A percentile compares a stretch with the other conserved stretches of the same genome.
These are phyloP conservation scores for Zygosaccharomyces bisporus DNA, from an alignment of 805 yeast genomes.

Conservation along the genomic window DNA sequence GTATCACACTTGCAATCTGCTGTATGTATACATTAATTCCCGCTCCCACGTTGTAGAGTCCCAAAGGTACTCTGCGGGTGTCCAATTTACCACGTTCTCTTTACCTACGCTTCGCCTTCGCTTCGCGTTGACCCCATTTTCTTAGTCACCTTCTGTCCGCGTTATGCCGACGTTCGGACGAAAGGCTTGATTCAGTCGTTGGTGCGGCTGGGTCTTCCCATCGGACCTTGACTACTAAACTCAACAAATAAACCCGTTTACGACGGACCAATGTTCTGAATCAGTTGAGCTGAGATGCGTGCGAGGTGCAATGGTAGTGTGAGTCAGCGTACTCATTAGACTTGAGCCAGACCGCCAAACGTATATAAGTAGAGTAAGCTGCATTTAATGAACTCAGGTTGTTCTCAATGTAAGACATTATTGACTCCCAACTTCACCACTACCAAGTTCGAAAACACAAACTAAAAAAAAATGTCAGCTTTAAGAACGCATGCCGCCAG, in stretches of 20 bases:
- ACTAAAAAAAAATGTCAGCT: neutral
- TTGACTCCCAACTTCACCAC: neutral
- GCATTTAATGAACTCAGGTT: too few species aligned
- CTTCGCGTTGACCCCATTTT: neutral
- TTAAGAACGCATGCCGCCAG: neutral
- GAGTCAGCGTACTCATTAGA: neutral
- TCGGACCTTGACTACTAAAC: neutral
- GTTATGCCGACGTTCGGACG: constrained; percentile 36
- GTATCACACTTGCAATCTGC: too few species aligned
- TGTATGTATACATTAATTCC: too few species aligned
- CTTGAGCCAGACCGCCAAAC: neutral
- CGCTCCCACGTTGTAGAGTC: neutral
- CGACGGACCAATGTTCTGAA: neutral
- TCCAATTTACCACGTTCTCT: neutral
- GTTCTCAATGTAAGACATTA: neutral
- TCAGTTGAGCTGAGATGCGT: neutral
- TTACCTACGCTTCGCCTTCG: neutral
- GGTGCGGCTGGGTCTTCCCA: neutral
- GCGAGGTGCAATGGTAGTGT: neutral
- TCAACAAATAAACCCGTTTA: neutral
- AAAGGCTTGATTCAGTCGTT: neutral
- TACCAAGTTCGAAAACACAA: neutral
- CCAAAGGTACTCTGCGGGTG: too few species aligned
- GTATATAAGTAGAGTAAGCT: neutral
- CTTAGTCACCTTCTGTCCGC: neutral